Evolutionary conservation across 2,329 filamentous ascomycete species (phyloP), one percentile per base, ranked within the genome.

Genomic region (Aureobasidium leucospermi): DNA sequence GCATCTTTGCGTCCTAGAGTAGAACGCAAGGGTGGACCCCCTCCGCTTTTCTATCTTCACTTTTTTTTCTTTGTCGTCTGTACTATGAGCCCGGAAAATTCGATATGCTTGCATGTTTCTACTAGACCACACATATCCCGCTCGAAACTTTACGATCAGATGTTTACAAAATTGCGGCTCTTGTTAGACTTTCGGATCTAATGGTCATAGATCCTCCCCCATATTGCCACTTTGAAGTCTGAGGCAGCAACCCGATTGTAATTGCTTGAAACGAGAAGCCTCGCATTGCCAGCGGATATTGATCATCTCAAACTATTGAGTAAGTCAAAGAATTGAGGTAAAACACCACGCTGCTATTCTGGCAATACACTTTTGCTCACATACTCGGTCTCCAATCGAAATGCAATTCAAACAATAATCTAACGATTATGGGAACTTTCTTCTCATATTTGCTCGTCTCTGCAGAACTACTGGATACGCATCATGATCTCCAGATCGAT

Each of bases 31-130:
- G 42, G 29, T 48, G 49, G 42, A 60, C 16, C 34, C 16, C 29
- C 15, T 59, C 45, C 16, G 9, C 51, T 53, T 53, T 51, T 60
- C 41, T 48, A 47, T 48, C 43, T 47, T 58, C 55, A 48, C 15
- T 23, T 39, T 60, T 41, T 43, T 60, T 55, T 48, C 49, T 60
- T 60, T 48, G 39, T 56, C 43, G 42, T 56, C 49, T 60, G 59
- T 60, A 60, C 59, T 60, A 60, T 60, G 59, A 60, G 59, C 59
- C 49, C 32, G 42, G 42, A 53, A 56, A 48, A 56, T 43, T 56
- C 31, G 48, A 60, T 47, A 49, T 53, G 41, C 49, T 60, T 60
- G 34, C 51, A 56, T 60, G 59, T 60, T 56, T 39, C 42, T 58
- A 48, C 43, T 55, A 43, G 39, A 55, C 16, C 7, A 43, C 13